phyloP scores from a whole-genome alignment of 2,329 filamentous ascomycete species.

The Lachnellula suecica region DNA sequence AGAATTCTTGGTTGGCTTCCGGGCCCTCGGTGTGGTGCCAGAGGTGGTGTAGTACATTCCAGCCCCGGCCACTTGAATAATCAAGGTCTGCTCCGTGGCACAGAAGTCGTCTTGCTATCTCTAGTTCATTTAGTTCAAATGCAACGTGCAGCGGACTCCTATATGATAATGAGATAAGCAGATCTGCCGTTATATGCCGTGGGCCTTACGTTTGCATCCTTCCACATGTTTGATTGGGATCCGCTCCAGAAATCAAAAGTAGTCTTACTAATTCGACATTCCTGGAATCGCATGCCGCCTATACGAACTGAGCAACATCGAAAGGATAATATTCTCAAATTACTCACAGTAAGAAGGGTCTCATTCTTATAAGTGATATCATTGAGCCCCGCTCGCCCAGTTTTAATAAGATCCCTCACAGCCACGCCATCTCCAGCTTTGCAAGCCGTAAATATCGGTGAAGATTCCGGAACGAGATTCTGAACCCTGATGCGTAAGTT shows the following conservation, averaged over 20 bases:
- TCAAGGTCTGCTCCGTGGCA: background rate
- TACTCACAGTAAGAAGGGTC: background rate
- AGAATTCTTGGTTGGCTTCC: background rate
- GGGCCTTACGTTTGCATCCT: background rate
- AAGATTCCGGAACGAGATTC: background rate
- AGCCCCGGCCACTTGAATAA: background rate
- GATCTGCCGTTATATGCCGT: background rate
- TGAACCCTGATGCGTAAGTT: background rate
- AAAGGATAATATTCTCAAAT: background rate
- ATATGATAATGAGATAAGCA: background rate
- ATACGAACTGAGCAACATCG: too few relatives aligned
- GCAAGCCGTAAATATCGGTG: background rate
- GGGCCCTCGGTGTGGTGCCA: background rate
- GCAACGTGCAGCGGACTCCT: background rate
- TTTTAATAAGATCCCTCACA: background rate
- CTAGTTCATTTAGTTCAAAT: background rate
- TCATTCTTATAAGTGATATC: background rate
- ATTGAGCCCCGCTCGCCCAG: background rate
- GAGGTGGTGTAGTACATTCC: background rate
- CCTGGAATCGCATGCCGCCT: background rate
- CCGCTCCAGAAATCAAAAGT: background rate
- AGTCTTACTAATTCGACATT: background rate
- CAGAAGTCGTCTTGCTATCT: background rate
- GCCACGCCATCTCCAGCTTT: background rate
- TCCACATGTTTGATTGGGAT: background rate